Conservation (phyloP, 2,329 filamentous ascomycete species). For the Myriosclerotinia curreyana region DNA sequence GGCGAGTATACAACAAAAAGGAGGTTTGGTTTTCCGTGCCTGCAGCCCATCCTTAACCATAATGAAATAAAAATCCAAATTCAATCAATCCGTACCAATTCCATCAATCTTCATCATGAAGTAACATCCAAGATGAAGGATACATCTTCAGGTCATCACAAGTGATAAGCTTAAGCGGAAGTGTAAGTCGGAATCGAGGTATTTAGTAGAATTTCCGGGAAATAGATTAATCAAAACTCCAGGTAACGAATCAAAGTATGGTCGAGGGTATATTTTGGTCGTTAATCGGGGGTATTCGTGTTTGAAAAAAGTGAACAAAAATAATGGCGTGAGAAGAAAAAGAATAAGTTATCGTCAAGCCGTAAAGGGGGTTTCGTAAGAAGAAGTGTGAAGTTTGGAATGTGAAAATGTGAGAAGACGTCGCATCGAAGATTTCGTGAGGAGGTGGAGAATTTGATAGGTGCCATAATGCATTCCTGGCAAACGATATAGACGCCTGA, state of each 20-base stretch:
- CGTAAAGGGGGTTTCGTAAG: slow-evolving; percentile 5
- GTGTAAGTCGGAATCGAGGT: background rate
- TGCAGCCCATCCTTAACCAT: slow-evolving; percentile 4
- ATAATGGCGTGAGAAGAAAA: slow-evolving; percentile 1
- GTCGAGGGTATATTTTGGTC: slow-evolving; percentile 12
- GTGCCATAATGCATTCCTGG: slow-evolving; percentile 1
- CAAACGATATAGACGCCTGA: background rate
- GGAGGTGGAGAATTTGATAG: background rate
- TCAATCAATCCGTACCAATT: background rate
- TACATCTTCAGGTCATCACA: background rate
- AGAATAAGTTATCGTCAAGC: slow-evolving; percentile 18
- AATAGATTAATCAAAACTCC: slow-evolving; percentile 18
- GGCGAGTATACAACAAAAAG: slow-evolving; percentile 18
- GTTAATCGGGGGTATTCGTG: slow-evolving; percentile 20
- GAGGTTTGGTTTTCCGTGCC: background rate
- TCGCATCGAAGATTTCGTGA: slow-evolving; percentile 18
- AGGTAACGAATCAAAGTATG: slow-evolving; percentile 22
- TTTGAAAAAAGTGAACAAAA: background rate
- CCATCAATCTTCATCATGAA: background rate
- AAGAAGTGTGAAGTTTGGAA: slow-evolving; percentile 7
- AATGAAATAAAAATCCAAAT: slow-evolving; percentile 4
- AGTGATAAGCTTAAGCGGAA: background rate
- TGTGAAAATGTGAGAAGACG: background rate
- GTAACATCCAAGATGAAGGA: background rate
- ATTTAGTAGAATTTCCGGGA: background rate